These are phyloP conservation scores for Crucihimalaya himalaica DNA, from an alignment of 345 rosid species.

Conservation along the genomic window DNA sequence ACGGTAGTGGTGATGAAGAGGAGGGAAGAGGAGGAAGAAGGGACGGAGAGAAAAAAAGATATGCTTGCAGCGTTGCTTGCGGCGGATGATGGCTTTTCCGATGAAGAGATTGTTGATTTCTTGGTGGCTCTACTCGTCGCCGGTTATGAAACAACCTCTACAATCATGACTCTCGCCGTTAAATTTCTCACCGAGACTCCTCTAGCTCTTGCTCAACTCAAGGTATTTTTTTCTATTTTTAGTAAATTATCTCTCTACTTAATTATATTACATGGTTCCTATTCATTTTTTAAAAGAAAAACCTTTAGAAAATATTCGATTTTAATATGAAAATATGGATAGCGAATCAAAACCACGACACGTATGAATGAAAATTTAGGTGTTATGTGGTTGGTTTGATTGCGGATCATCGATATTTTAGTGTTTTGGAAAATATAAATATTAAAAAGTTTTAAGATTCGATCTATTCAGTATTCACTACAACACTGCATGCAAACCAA, in stretches of 20 bases:
- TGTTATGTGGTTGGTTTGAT: conserved; percentile 42
- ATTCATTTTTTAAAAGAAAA: not conserved
- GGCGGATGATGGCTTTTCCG: conserved; percentile 70
- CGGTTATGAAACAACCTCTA: conserved; percentile 95
- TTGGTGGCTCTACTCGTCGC: conserved; percentile 88
- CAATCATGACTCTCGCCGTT: conserved; percentile 95
- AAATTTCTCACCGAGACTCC: conserved; percentile 95
- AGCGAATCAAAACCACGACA: conserved; percentile 20
- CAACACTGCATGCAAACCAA: conserved; percentile 32
- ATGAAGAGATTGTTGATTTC: conserved; percentile 88
- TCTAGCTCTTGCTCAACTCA: conserved; percentile 80
- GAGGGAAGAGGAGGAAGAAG: conserved; percentile 46
- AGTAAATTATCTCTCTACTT: not conserved
- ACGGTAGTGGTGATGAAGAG: conserved; percentile 74
- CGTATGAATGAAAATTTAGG: conserved; percentile 21
- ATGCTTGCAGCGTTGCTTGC: conserved; percentile 80
- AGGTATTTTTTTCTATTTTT: conserved; percentile 47
- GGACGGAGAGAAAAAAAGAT: conserved; percentile 59
- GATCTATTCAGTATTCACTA: conserved; percentile 14
- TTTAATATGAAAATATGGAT: not conserved
- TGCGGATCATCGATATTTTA: conserved; percentile 26
- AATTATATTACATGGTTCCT: not conserved
- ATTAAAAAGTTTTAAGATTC: conserved; percentile 5
- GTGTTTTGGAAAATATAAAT: conserved; percentile 10
- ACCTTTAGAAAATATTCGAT: not conserved